Percentiles rank a stretch among this genome's conserved stretches.
phyloP scores from a whole-genome alignment of 2,329 filamentous ascomycete species.

The Blastomyces parvus region DNA sequence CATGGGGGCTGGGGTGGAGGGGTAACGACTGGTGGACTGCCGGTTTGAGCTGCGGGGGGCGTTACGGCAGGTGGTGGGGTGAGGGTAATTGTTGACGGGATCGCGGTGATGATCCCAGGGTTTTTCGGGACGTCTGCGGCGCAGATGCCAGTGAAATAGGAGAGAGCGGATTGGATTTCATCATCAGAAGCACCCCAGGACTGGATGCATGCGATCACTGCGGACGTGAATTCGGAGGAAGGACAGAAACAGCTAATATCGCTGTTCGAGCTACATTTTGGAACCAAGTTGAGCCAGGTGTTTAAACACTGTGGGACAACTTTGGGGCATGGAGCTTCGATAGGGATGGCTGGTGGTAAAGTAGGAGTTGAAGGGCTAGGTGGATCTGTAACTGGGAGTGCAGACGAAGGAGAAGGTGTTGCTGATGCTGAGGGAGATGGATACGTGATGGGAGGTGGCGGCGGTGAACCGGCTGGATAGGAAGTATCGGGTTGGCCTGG shows the following conservation, averaged over 20 bases:
- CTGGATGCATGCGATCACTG: slow-evolving; percentile 71
- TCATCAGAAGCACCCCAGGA: slow-evolving; percentile 60
- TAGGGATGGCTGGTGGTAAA: neutral
- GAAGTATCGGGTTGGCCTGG: slow-evolving; percentile 20
- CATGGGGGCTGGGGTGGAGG: slow-evolving; percentile 23
- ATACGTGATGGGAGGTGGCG: slow-evolving; percentile 11
- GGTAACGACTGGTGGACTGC: slow-evolving; percentile 20
- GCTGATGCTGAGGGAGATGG: neutral
- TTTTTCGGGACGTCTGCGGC: slow-evolving; percentile 63
- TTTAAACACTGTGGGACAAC: slow-evolving; percentile 83
- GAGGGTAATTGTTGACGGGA: slow-evolving; percentile 53
- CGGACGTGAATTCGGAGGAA: slow-evolving; percentile 61
- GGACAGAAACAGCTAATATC: slow-evolving; percentile 83
- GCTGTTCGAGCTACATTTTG: slow-evolving; percentile 73
- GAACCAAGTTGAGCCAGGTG: slow-evolving; percentile 65
- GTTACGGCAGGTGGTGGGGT: slow-evolving; percentile 44
- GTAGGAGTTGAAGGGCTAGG: neutral
- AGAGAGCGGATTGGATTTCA: slow-evolving; percentile 60
- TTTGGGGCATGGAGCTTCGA: slow-evolving; percentile 44
- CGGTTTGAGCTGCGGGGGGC: slow-evolving; percentile 38
- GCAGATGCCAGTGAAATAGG: slow-evolving; percentile 88
- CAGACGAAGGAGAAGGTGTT: neutral
- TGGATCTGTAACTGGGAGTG: neutral
- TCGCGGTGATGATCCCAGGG: slow-evolving; percentile 73
- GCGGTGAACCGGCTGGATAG: slow-evolving; percentile 23